Evolutionary conservation across 1,139 yeast genomes (phyloP).

Genomic region (Magnusiomyces suaveolens): DNA sequence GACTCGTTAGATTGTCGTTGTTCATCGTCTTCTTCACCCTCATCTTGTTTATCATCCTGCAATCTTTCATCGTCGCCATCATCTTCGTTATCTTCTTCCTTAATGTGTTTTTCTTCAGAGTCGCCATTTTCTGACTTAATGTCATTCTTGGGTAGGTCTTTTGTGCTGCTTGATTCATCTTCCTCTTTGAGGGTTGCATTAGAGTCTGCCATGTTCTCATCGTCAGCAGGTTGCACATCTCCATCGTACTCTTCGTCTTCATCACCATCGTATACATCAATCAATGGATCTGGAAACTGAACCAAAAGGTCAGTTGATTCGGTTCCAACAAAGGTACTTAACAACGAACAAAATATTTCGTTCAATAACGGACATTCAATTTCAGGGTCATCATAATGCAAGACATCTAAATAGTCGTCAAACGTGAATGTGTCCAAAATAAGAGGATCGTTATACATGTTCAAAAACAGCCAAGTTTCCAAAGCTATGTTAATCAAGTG

Average conservation of each 20-base stretch:
- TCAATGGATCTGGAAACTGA: constrained; percentile 35
- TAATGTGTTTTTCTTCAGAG: constrained; percentile 19
- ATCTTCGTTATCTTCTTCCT: constrained; percentile 20
- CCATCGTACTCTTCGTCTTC: constrained; percentile 34
- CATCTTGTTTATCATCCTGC: constrained; percentile 7
- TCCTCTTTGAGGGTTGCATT: constrained; percentile 11
- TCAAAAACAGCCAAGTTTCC: constrained; percentile 67
- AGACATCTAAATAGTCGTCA: constrained; percentile 63
- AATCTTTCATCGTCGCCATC: background rate
- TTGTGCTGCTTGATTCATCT: too few species aligned
- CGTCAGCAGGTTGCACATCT: constrained; percentile 20
- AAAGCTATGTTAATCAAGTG: constrained; percentile 29
- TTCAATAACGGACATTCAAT: constrained; percentile 49
- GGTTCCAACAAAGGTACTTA: constrained; percentile 26
- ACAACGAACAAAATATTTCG: constrained; percentile 59
- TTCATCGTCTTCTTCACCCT: constrained; percentile 15
- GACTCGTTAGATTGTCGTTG: constrained; percentile 13
- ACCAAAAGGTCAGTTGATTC: constrained; percentile 29
- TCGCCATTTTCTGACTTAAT: constrained; percentile 2
- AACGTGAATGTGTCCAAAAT: constrained; percentile 64
- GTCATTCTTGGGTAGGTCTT: too few species aligned
- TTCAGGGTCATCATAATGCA: constrained; percentile 41
- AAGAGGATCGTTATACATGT: constrained; percentile 57
- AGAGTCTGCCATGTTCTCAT: too few species aligned
- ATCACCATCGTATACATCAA: constrained; percentile 19